Conservation (phyloP, 2,329 filamentous ascomycete species). For the Arthrobotrys sinensis region DNA sequence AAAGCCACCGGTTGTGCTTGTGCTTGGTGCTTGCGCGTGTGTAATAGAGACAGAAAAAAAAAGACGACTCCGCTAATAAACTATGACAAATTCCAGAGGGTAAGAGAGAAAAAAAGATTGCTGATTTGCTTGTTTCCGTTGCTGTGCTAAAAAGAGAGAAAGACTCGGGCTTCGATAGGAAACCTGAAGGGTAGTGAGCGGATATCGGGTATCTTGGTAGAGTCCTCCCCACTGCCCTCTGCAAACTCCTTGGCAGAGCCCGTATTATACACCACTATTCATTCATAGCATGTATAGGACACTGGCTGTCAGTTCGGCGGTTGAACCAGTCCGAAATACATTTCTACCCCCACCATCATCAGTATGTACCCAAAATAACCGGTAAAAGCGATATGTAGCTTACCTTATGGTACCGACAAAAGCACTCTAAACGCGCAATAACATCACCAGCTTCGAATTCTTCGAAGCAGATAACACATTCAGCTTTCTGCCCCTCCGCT, state of each 20-base stretch:
- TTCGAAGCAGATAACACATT: conserved; percentile 73
- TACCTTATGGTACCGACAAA: conserved; percentile 72
- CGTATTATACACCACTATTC: conserved; percentile 13
- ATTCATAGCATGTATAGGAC: conserved; percentile 55
- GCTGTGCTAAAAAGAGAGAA: conserved; percentile 11
- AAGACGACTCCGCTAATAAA: conserved; percentile 41
- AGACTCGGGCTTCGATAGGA: not conserved
- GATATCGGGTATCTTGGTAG: not conserved
- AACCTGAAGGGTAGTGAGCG: not conserved
- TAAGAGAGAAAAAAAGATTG: conserved; percentile 7
- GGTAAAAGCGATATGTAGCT: conserved; percentile 24
- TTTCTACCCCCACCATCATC: conserved; percentile 20
- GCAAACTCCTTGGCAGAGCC: not conserved
- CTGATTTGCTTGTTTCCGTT: not conserved
- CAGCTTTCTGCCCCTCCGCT: conserved; percentile 66
- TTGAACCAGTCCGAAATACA: conserved; percentile 52
- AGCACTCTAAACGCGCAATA: conserved; percentile 72
- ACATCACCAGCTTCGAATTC: conserved; percentile 71
- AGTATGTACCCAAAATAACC: not conserved
- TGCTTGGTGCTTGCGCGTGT: not conserved
- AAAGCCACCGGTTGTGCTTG: not conserved
- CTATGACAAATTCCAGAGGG: conserved; percentile 37
- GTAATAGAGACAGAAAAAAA: conserved; percentile 5
- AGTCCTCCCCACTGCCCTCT: not conserved
- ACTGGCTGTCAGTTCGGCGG: conserved; percentile 32